Base-by-base conservation (phyloP, 179 eudicot genomes). In the Spergularia azorica region DNA sequence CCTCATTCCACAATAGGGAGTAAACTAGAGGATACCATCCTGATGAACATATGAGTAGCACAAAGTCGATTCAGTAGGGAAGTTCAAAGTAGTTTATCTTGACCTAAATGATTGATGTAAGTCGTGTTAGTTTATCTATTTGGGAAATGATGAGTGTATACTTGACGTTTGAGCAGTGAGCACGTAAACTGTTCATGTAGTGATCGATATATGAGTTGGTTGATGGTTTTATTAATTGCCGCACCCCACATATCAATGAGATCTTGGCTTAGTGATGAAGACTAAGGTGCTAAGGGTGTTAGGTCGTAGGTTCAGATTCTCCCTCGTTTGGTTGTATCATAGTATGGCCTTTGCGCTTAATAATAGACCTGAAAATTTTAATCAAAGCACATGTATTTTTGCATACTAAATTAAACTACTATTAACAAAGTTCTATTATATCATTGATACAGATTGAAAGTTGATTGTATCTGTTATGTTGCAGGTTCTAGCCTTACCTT, bases 401-500 rank as follows among this genome's bases (percentile, higher is more conserved):
- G 32, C 32, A 26, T 26, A 26, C 32, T 26, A 26, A 26, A 26
- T 26, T 26, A 26, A 26, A 26, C 0, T 26, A 26, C 32, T 26
- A 26, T 26, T 26, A 26, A 26, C 32, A 26, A 26, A 26, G 32
- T 26, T 26, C 32, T 26, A 26, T 26, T 26, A 26, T 26, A 38
- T 39, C 11, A 50, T 70, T 50, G 8, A 59, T 14, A 11, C 13
- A 15, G 36, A 13, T 55, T 67, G 48, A 64, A 15, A 69, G 32
- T 52, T 11, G n/a, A 26, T 1, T 26, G 61, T 46, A 38, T n/a
- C 50, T 16, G 38, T 7, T 61, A 1, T 10, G 6, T 11, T 26
- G 62, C 80, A 77, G 75, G 63, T 50, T 50, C 9, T 14, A 38
- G 63, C 70, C 68, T 54, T 52, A 56, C 64, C 69, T 52, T 77